Conservation (phyloP, 345 rosid species). For the Orychophragmus violaceus region DNA sequence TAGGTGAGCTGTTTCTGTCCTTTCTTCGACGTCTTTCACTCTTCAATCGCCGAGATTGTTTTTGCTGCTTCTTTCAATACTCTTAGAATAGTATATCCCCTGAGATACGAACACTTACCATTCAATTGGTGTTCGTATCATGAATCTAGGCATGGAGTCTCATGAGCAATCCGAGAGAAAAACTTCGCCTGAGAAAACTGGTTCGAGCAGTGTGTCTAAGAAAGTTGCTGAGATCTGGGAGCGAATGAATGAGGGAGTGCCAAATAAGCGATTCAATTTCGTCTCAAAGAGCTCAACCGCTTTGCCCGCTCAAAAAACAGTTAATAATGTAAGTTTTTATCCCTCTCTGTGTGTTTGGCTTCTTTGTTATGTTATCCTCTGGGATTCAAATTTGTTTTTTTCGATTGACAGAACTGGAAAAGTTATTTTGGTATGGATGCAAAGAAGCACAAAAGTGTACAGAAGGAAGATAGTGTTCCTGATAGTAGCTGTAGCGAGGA, state of each 20-base stretch:
- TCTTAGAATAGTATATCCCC: neutral
- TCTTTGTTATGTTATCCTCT: neutral
- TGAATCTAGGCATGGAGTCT: slow-evolving; percentile 21
- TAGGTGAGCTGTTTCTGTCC: neutral
- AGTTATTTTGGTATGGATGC: slow-evolving; percentile 16
- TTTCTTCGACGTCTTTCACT: neutral
- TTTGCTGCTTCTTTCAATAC: too few relatives aligned
- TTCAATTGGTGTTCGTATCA: neutral
- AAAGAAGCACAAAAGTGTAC: slow-evolving; percentile 4
- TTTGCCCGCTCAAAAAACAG: slow-evolving; percentile 15
- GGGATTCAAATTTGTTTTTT: neutral
- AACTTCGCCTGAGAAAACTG: neutral
- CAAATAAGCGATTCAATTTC: slow-evolving; percentile 22
- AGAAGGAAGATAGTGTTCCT: slow-evolving; percentile 20
- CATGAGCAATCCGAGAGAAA: slow-evolving; percentile 2
- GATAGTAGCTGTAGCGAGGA: slow-evolving; percentile 44
- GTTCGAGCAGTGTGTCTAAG: slow-evolving; percentile 41
- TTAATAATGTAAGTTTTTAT: slow-evolving; percentile 31
- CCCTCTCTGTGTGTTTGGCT: neutral
- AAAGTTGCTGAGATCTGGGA: slow-evolving; percentile 26
- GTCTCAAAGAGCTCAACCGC: slow-evolving; percentile 17
- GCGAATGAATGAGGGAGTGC: slow-evolving; percentile 28
- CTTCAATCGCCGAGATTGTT: neutral
- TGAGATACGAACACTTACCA: neutral
- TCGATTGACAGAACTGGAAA: slow-evolving; percentile 17